Percentiles rank a stretch among this genome's conserved stretches.
Conservation (phyloP, 495 filamentous ascomycete species). For the Aspergillus nanangensis region DNA sequence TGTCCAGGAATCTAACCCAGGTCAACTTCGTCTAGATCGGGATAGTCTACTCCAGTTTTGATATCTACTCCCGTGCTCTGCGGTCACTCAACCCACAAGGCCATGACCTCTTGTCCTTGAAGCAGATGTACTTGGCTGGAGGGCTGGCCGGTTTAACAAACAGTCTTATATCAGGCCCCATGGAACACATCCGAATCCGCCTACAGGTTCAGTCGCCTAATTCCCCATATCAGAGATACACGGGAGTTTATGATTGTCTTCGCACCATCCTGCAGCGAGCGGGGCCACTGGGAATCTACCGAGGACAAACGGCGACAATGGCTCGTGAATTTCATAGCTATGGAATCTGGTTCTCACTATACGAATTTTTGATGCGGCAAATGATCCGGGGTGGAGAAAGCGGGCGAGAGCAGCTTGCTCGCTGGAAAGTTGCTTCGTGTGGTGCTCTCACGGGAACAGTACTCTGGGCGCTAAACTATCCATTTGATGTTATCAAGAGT, state of each 20-base stretch:
- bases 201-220: conserved; percentile 54
- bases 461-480: neutral
- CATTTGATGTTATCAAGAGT: neutral
- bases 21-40: conserved; percentile 28
- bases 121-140: conserved; percentile 77
- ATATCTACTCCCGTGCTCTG: conserved; percentile 57
- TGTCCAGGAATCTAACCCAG: neutral
- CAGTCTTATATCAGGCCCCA: conserved; percentile 68
- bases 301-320: conserved; percentile 60
- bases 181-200: conserved; percentile 85
- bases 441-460: neutral
- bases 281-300: conserved; percentile 67
- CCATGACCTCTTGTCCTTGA: conserved; percentile 48
- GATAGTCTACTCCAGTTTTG: conserved; percentile 85
- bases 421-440: neutral
- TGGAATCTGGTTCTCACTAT: conserved; percentile 8
- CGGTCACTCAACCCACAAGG: neutral
- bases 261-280: conserved; percentile 62
- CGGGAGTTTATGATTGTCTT: conserved; percentile 50
- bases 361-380: neutral
- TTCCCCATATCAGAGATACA: neutral
- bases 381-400: neutral
- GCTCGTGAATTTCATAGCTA: conserved; percentile 6
- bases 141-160: conserved; percentile 81
- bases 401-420: neutral